phyloP scores from a whole-genome alignment of 2,329 filamentous ascomycete genomes.

The Hymenoscyphus repandus region DNA sequence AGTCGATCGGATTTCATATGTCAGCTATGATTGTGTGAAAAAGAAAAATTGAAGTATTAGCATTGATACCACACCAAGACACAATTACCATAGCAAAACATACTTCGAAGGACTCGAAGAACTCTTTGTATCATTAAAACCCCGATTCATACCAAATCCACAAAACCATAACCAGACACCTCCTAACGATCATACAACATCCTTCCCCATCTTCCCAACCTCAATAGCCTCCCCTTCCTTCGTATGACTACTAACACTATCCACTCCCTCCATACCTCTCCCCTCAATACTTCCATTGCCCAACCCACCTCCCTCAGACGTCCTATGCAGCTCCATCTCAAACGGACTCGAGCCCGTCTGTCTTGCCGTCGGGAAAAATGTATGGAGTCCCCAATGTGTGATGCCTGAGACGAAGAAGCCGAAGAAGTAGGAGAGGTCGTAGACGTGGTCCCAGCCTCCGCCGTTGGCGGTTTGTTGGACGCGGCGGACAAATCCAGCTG shows the following conservation, averaged over 20 bases:
- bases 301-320: not conserved
- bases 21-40: no score
- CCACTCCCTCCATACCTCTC: not conserved
- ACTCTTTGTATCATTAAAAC: no score
- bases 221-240: not conserved
- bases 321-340: constrained; percentile 23
- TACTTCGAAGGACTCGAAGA: no score
- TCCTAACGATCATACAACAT: not conserved
- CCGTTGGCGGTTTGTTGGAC: constrained; percentile 18
- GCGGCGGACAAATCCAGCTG: constrained; percentile 27
- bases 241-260: not conserved
- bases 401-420: constrained; percentile 25
- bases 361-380: constrained; percentile 21
- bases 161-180: no score
- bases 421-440: constrained; percentile 30
- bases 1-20: no score
- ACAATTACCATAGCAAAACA: no score
- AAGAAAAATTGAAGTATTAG: no score
- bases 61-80: no score
- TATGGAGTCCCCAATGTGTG: constrained; percentile 22
- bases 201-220: not conserved
- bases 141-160: no score
- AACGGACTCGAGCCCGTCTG: constrained; percentile 27
- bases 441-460: constrained; percentile 31
- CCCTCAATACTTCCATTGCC: not conserved